Conservation (phyloP, 768 basidiomycete genomes). For the Xanthoconium stramineum region DNA sequence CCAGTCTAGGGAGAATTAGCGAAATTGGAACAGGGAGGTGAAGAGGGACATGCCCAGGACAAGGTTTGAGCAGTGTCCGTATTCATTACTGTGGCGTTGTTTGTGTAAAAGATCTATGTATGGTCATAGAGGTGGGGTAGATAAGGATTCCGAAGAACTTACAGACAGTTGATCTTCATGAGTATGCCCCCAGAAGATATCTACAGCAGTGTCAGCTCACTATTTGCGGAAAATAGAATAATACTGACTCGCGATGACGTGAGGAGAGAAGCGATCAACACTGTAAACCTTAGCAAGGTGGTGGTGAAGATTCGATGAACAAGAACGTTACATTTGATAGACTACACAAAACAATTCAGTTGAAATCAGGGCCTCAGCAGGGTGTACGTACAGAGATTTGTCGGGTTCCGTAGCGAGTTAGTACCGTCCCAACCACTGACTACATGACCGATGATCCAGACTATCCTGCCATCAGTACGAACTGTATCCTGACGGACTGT, state of each 20-base stretch:
- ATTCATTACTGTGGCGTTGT: constrained; percentile 62
- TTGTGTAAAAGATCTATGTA: constrained; percentile 63
- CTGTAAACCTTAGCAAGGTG: constrained; percentile 31
- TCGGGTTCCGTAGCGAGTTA: constrained; percentile 61
- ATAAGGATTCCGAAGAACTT: constrained; percentile 8
- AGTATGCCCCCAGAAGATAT: constrained; percentile 76
- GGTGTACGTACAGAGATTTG: constrained; percentile 58
- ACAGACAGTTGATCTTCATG: constrained; percentile 73
- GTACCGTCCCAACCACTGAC: constrained; percentile 68
- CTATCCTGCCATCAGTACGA: constrained; percentile 26
- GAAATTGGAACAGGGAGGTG: constrained; percentile 3
- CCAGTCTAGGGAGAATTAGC: constrained; percentile 45
- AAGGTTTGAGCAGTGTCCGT: constrained; percentile 53
- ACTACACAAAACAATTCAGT: constrained; percentile 25
- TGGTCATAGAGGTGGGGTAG: neutral
- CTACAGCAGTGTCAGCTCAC: constrained; percentile 31
- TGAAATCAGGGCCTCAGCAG: neutral
- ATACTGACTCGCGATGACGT: constrained; percentile 68
- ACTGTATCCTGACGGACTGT: neutral
- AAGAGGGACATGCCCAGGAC: constrained; percentile 41
- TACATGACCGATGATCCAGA: constrained; percentile 58
- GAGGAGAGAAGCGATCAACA: constrained; percentile 74
- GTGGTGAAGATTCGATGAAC: neutral
- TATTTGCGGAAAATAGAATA: neutral
- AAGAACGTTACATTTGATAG: constrained; percentile 43